A percentile compares a stretch with the other conserved stretches of the same genome.
These are phyloP conservation scores for Leishmania mexicana DNA, from an alignment of 208 protist genomes.

Conservation along the genomic window DNA sequence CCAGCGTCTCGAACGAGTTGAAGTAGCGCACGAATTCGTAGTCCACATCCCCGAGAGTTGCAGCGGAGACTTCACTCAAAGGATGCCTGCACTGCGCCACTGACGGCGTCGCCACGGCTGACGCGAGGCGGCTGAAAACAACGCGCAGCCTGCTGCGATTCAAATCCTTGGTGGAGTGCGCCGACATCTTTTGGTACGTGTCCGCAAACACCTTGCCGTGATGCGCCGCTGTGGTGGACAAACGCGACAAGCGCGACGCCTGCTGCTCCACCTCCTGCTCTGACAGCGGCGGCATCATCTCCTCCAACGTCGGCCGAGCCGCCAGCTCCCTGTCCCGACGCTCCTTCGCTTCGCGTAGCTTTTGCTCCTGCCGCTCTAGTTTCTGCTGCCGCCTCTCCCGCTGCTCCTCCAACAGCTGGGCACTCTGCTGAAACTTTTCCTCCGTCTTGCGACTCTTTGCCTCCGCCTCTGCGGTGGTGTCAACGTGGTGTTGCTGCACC, in stretches of 20 bases:
- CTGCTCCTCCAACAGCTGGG: conserved; percentile 68
- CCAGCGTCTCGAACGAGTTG: conserved; percentile 64
- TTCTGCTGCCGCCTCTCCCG: conserved; percentile 70
- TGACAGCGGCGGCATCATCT: conserved; percentile 56
- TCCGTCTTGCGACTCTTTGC: conserved; percentile 49
- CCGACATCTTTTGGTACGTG: conserved; percentile 82
- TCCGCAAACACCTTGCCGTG: conserved; percentile 70
- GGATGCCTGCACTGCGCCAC: conserved; percentile 59
- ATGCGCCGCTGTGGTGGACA: conserved; percentile 40
- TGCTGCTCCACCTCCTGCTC: conserved; percentile 67
- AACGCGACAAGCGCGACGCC: conserved; percentile 50
- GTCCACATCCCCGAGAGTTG: conserved; percentile 53
- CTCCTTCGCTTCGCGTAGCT: conserved; percentile 43
- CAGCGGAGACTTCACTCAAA: conserved; percentile 62
- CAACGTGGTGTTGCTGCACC: conserved; percentile 57
- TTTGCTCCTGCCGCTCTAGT: conserved; percentile 67
- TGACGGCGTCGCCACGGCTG: conserved; percentile 23
- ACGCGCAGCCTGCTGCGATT: conserved; percentile 74
- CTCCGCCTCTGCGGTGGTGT: conserved; percentile 39
- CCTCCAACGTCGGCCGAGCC: conserved; percentile 27
- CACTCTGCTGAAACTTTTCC: conserved; percentile 73
- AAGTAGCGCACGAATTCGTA: conserved; percentile 86
- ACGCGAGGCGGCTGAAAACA: conserved; percentile 55
- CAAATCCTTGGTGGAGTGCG: conserved; percentile 59
- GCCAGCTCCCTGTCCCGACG: conserved; percentile 35